Base-by-base conservation (phyloP, 2,329 filamentous ascomycete species). In the Arthroderma uncinatum region DNA sequence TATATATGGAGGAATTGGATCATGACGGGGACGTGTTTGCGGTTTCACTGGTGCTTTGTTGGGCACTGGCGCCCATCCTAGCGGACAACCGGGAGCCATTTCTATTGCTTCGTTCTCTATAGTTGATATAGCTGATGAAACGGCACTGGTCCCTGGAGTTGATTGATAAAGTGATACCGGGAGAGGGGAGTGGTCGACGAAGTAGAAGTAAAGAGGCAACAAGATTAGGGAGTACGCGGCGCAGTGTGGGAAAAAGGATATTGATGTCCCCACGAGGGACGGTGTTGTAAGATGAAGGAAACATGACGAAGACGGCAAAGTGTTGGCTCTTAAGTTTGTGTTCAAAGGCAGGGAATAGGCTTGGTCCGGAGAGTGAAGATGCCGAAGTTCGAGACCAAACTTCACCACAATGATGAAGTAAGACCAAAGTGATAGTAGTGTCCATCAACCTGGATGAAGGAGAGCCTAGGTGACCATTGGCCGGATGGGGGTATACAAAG, bases 361-460 rank as follows among this genome's bases (percentile, higher is more conserved):
- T 12, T 19, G 37, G 10, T 53, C 62, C 42, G 62, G 12, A 4
- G 9, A n/a, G 14, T 37, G 14, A 37, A 37, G 14, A 9, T 37
- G 3, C 9, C 10, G 34, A 12, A 12, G 3, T 4, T n/a, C 12
- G 4, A 30, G 28, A 30, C 3, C 7, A 4, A 3, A 30, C 28
- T 30, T 30, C 28, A 30, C 28, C 28, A 30, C 28, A 12, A 34
- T 5, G 33, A 34, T 12, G 34, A 37, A 37, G 34, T 37, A 37
- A 37, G 34, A 3, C 34, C 3, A n/a, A 12, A 37, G 34, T 37
- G 34, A 37, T 3, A 9, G 34, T 5, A 37, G 34, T 3, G 28
- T 30, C 28, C 28, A 37, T n/a, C 34, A 12, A 9, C 12, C 34
- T n/a, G 3, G 34, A 9, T 9, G 4, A 37, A 2, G 34, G 4